These are phyloP conservation scores for Pichia rugopelliculosa DNA, from an alignment of 805 yeast species.

Conservation along the genomic window DNA sequence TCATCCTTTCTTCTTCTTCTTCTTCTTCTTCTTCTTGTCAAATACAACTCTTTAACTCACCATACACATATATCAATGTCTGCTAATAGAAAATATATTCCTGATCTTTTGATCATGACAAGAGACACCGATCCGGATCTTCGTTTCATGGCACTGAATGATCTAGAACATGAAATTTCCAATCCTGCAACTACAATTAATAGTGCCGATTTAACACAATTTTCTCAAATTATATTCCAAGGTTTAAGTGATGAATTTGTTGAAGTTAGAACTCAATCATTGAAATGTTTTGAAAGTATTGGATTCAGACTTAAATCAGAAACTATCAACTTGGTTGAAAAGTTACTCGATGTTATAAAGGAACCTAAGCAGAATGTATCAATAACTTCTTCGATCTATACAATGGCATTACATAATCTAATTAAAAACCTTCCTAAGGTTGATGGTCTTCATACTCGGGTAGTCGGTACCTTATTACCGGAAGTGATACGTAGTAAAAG, in stretches of 20 bases:
- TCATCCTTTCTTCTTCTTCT: too few species aligned
- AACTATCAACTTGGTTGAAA: constrained; percentile 27
- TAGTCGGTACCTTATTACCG: constrained; percentile 35
- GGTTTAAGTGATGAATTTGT: constrained; percentile 52
- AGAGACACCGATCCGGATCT: constrained; percentile 72
- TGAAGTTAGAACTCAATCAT: constrained; percentile 71
- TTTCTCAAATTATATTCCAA: constrained; percentile 20
- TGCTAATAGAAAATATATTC: constrained; percentile 15
- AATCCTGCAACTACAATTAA: constrained; percentile 29
- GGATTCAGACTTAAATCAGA: constrained; percentile 29
- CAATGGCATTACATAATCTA: constrained; percentile 44
- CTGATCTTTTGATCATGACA: constrained; percentile 35
- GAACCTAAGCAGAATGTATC: constrained; percentile 23
- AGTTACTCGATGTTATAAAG: constrained; percentile 10
- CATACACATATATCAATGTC: constrained; percentile 1
- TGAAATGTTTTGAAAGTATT: constrained; percentile 39
- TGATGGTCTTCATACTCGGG: constrained; percentile 16
- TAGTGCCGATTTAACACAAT: constrained; percentile 27
- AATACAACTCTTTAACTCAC: too few species aligned
- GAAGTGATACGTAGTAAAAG: constrained; percentile 21
- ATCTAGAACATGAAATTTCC: constrained; percentile 42
- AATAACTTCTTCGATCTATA: constrained; percentile 42
- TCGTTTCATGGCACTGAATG: constrained; percentile 80
- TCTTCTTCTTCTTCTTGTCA: too few species aligned
- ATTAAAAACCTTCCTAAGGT: constrained; percentile 27